phyloP scores from a whole-genome alignment of 768 basidiomycete species.

The Mrakia hoshinonis region DNA sequence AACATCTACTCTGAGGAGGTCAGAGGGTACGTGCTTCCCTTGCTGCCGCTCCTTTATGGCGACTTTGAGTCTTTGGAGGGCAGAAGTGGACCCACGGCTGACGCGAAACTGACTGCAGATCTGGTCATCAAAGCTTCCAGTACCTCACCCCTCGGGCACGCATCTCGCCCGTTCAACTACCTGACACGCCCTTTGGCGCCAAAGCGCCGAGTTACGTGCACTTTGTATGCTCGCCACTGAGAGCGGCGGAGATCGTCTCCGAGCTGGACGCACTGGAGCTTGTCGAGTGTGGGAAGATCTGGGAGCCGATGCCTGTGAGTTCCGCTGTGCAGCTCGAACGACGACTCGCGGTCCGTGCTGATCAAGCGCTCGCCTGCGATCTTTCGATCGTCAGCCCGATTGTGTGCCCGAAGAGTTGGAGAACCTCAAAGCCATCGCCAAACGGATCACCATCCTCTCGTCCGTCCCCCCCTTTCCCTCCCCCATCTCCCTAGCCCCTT shows the following conservation, averaged over 20 bases:
- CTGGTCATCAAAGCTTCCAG: slow-evolving; percentile 51
- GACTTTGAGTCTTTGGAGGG: too few species aligned
- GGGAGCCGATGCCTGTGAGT: slow-evolving; percentile 56
- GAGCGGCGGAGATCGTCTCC: slow-evolving; percentile 58
- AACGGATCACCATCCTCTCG: slow-evolving; percentile 12
- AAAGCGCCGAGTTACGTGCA: slow-evolving; percentile 53
- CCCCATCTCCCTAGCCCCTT: not conserved
- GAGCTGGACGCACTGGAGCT: slow-evolving; percentile 50
- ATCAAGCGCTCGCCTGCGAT: too few species aligned
- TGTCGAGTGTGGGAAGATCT: slow-evolving; percentile 40
- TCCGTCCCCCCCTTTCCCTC: not conserved
- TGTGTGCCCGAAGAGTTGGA: slow-evolving; percentile 10
- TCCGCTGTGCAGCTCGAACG: not conserved
- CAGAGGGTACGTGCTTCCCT: slow-evolving; percentile 49
- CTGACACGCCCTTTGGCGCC: slow-evolving; percentile 45
- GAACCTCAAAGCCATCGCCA: slow-evolving; percentile 6
- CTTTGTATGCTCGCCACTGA: slow-evolving; percentile 72
- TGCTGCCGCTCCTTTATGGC: slow-evolving; percentile 14
- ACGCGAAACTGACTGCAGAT: slow-evolving; percentile 3
- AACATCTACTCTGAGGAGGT: slow-evolving; percentile 67
- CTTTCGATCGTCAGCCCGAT: not conserved
- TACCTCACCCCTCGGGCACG: slow-evolving; percentile 66
- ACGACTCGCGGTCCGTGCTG: too few species aligned
- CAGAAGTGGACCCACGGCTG: too few species aligned
- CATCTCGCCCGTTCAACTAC: slow-evolving; percentile 62